These are phyloP conservation scores for Francoa sonchifolia DNA, from an alignment of 441 rosid species.

Conservation along the genomic window DNA sequence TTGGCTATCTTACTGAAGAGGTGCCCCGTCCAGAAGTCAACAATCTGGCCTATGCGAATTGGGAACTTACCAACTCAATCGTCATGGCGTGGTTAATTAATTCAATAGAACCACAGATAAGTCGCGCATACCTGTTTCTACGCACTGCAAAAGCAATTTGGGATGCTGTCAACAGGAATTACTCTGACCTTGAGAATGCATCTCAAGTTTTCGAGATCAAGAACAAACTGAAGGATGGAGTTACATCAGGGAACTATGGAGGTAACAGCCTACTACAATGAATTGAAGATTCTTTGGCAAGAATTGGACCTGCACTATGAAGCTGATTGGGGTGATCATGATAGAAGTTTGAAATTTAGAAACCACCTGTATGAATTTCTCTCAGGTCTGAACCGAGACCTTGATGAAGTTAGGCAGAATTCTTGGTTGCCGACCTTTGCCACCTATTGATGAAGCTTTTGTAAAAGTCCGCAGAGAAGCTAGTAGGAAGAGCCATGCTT, in stretches of 20 bases:
- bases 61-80: neutral
- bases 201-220: neutral
- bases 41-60: neutral
- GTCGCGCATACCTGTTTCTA: neutral
- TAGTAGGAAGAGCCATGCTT: neutral
- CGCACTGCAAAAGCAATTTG: neutral
- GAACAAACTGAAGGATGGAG: neutral
- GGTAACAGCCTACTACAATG: neutral
- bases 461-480: neutral
- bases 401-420: neutral
- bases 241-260: neutral
- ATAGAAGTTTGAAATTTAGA: neutral
- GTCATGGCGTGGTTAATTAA: neutral
- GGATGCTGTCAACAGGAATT: neutral
- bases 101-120: neutral
- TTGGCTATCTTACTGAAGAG: neutral
- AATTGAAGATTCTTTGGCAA: neutral
- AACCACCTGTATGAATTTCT: neutral
- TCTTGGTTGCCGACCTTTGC: neutral
- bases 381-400: neutral
- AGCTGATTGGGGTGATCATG: neutral
- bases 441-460: neutral
- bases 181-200: neutral
- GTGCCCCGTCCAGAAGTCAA: neutral
- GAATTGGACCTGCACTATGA: neutral